Evolutionary conservation across 2,329 filamentous ascomycete genomes (phyloP).

Genomic region (Polychaeton citri): DNA sequence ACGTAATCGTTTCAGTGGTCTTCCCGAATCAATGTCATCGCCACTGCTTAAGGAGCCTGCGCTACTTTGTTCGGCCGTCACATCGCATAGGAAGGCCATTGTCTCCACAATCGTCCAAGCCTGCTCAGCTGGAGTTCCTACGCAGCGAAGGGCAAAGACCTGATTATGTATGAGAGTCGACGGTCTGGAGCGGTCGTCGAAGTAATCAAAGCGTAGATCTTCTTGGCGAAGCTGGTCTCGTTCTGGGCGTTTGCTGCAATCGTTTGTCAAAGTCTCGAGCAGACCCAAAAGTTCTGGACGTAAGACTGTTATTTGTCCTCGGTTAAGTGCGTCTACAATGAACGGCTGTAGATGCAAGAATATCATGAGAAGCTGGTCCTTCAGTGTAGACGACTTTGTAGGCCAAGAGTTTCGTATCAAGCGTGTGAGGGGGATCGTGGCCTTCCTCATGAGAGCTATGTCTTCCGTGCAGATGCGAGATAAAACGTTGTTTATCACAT

Average conservation of each 20-base stretch:
- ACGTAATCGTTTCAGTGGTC: slow-evolving; percentile 25
- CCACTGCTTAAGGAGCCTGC: neutral
- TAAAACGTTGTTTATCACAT: slow-evolving; percentile 59
- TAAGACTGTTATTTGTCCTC: slow-evolving; percentile 8
- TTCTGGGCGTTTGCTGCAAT: slow-evolving; percentile 62
- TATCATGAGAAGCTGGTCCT: slow-evolving; percentile 60
- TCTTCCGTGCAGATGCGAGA: slow-evolving; percentile 55
- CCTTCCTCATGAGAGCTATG: slow-evolving; percentile 44
- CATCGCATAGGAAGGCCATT: slow-evolving; percentile 23
- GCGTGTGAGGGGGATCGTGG: slow-evolving; percentile 52
- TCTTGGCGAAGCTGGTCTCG: slow-evolving; percentile 64
- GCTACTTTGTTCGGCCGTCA: slow-evolving; percentile 1
- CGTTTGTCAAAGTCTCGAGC: slow-evolving; percentile 56
- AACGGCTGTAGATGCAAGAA: slow-evolving; percentile 44
- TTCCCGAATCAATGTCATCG: slow-evolving; percentile 5
- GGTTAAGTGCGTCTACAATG: slow-evolving; percentile 21
- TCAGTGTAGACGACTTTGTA: slow-evolving; percentile 50
- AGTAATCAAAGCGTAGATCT: slow-evolving; percentile 44
- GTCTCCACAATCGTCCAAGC: slow-evolving; percentile 25
- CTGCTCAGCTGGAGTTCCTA: slow-evolving; percentile 15
- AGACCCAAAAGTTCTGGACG: slow-evolving; percentile 46
- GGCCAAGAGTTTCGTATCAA: slow-evolving; percentile 67
- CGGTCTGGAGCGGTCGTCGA: slow-evolving; percentile 22
- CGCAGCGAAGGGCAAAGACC: slow-evolving; percentile 17
- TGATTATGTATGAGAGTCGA: slow-evolving; percentile 13